Base-by-base conservation (phyloP, 306 rosid species). In the Crotalaria pallida region DNA sequence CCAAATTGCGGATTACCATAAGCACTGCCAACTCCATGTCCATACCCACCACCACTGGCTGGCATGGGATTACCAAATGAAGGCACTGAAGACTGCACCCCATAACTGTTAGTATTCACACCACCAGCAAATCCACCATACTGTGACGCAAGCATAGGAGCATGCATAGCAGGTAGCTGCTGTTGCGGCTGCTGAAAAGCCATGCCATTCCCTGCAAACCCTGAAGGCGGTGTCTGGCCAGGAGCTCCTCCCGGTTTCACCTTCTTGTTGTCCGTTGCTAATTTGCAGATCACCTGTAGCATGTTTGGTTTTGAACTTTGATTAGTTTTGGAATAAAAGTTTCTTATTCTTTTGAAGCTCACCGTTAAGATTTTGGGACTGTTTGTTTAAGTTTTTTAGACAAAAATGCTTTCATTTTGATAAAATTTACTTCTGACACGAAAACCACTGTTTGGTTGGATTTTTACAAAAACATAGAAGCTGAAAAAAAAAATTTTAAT, bases 41-140 rank as follows among this genome's bases (percentile, higher is more conserved):
- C 93, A 71, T 86, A 89, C 2, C 96, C 97, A 6, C 89, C 84
- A 23, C 64, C 78, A 44, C 76, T 78, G 10, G 85, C 69, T 0
- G 81, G 88, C 34, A 78, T 80, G 26, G 77, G 91, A 44, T 62
- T 81, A 15, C 81, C 78, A 52, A 38, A 79, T 1, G 81, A 64
- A 0, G 87, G 84, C 67, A 83, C 10, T 6, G 85, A 67, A 4
- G 86, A 74, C 67, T 78, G 87, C 74, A 85, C 24, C 9, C 66
- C 67, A 9, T 84, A 85, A 74, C 77, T 77, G 75, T 81, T 84
- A 6, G 85, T 80, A 65, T 56, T 48, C 66, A 13, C 44, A 22
- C 84, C 91, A 47, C 86, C 83, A 1, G 81, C 82, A 79, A 52
- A 87, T 55, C 91, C 93, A 71, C 81, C 79, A 49, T 84, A 90